Percentiles rank a stretch among this genome's conserved stretches.
Evolutionary conservation across 768 basidiomycete genomes (phyloP).

Genomic region (Tubosaeta sp.): DNA sequence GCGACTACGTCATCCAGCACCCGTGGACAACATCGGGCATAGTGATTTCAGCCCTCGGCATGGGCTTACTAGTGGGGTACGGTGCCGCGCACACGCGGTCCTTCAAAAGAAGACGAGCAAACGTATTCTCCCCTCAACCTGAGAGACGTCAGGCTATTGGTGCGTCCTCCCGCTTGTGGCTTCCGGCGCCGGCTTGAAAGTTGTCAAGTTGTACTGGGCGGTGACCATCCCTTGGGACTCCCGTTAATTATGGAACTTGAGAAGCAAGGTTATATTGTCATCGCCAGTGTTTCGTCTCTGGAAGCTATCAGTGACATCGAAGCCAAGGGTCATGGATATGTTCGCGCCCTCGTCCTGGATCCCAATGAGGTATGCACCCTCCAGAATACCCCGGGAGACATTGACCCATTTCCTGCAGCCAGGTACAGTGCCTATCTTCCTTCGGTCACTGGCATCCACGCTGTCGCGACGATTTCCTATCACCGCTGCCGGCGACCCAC

Average conservation of each 20-base stretch:
- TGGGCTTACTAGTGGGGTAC: slow-evolving; percentile 60
- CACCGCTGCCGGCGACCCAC: slow-evolving; percentile 75
- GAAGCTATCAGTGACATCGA: slow-evolving; percentile 67
- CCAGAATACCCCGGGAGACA: not conserved
- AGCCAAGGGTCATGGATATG: slow-evolving; percentile 62
- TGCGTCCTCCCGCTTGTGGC: slow-evolving; percentile 16
- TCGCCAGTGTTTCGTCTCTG: slow-evolving; percentile 69
- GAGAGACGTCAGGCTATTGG: slow-evolving; percentile 47
- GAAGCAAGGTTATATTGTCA: slow-evolving; percentile 75
- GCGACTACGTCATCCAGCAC: slow-evolving; percentile 52
- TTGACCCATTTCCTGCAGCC: slow-evolving; percentile 42
- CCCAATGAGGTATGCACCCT: slow-evolving; percentile 57
- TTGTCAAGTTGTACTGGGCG: slow-evolving; percentile 70
- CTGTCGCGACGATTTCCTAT: slow-evolving; percentile 82
- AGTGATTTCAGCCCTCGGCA: slow-evolving; percentile 53
- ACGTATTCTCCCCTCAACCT: slow-evolving; percentile 25
- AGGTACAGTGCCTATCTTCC: slow-evolving; percentile 65
- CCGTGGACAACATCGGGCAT: slow-evolving; percentile 59
- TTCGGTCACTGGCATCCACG: slow-evolving; percentile 76
- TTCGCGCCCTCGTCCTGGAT: slow-evolving; percentile 78
- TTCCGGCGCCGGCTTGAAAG: not conserved
- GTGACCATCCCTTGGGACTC: slow-evolving; percentile 67
- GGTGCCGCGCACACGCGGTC: slow-evolving; percentile 23
- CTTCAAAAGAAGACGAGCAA: slow-evolving; percentile 21
- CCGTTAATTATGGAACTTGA: slow-evolving; percentile 73